phyloP scores from a whole-genome alignment of 1,284 basidiomycete genomes.

The Kwoniella shivajii region DNA sequence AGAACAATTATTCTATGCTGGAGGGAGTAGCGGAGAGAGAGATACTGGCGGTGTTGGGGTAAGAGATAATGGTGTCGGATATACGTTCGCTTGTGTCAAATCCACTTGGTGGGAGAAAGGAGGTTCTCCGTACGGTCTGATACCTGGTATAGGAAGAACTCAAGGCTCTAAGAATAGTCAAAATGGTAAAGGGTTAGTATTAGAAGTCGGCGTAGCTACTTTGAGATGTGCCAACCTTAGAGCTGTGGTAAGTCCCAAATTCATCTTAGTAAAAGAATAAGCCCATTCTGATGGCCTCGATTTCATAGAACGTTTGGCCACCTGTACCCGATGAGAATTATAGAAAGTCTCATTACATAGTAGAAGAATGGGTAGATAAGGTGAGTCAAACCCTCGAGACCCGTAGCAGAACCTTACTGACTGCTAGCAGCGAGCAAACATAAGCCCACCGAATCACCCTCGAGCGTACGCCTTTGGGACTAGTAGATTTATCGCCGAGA shows the following conservation, averaged over 20 bases:
- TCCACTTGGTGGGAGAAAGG: constrained; percentile 80
- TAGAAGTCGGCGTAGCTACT: constrained; percentile 81
- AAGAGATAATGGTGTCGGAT: constrained; percentile 61
- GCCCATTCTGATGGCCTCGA: too few relatives aligned
- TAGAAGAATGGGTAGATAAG: constrained; percentile 76
- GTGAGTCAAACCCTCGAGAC: constrained; percentile 53
- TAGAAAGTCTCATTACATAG: constrained; percentile 77
- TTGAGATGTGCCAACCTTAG: constrained; percentile 72
- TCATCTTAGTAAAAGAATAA: neutral
- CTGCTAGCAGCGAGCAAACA: constrained; percentile 42
- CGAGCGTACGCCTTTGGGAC: constrained; percentile 65
- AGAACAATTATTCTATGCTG: constrained; percentile 68
- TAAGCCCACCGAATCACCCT: constrained; percentile 42
- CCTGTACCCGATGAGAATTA: constrained; percentile 77
- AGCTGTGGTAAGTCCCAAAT: constrained; percentile 56
- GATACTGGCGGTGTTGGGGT: constrained; percentile 34
- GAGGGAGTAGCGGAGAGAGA: constrained; percentile 57
- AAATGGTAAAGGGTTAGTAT: constrained; percentile 58
- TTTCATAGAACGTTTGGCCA: constrained; percentile 72
- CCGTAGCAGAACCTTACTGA: neutral
- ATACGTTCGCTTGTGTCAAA: constrained; percentile 60
- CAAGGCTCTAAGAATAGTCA: constrained; percentile 30
- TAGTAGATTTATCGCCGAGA: constrained; percentile 69
- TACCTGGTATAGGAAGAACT: constrained; percentile 52
- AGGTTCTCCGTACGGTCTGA: constrained; percentile 38